Percentiles rank a stretch among this genome's conserved stretches.
Evolutionary conservation across 176 grass and related monocot genomes (phyloP).

Genomic region (Elymus sibiricus): DNA sequence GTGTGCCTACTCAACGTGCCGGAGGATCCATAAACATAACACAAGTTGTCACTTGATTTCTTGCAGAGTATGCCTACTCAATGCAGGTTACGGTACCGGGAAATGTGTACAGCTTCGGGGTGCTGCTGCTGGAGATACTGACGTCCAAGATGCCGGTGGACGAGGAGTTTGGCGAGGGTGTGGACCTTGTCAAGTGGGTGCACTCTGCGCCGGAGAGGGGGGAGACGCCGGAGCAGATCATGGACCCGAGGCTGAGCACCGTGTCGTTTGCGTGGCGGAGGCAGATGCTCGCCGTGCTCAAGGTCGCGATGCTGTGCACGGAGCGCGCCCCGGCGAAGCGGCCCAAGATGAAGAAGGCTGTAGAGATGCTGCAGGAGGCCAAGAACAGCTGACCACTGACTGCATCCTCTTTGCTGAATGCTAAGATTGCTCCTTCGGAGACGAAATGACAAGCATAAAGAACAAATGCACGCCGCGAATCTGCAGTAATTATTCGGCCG

Average conservation of each 20-base stretch:
- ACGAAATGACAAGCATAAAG: not conserved
- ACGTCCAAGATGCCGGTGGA: conserved; percentile 79
- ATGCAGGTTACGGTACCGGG: conserved; percentile 93
- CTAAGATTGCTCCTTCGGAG: not conserved
- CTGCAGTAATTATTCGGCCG: not conserved
- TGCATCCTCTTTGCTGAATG: conserved; percentile 6
- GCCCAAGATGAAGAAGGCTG: conserved; percentile 85
- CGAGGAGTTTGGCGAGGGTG: conserved; percentile 77
- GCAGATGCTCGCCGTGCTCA: conserved; percentile 87
- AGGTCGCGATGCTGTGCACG: conserved; percentile 80
- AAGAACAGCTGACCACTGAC: conserved; percentile 39
- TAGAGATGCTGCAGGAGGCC: conserved; percentile 88
- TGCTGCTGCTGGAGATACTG: conserved; percentile 82
- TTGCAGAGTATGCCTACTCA: conserved; percentile 96
- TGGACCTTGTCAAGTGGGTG: conserved; percentile 97
- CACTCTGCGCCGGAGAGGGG: conserved; percentile 55
- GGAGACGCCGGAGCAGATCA: conserved; percentile 88
- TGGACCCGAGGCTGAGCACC: conserved; percentile 85
- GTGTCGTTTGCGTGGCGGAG: conserved; percentile 84
- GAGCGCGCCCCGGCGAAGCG: conserved; percentile 61
- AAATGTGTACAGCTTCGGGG: conserved; percentile 97
- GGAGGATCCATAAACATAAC: not conserved
- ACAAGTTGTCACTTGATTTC: conserved; percentile 7
- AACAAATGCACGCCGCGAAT: not conserved
- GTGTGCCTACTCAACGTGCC: conserved; percentile 87